phyloP scores from a whole-genome alignment of 306 rosid species.

The Cucurbita argyrosperma region DNA sequence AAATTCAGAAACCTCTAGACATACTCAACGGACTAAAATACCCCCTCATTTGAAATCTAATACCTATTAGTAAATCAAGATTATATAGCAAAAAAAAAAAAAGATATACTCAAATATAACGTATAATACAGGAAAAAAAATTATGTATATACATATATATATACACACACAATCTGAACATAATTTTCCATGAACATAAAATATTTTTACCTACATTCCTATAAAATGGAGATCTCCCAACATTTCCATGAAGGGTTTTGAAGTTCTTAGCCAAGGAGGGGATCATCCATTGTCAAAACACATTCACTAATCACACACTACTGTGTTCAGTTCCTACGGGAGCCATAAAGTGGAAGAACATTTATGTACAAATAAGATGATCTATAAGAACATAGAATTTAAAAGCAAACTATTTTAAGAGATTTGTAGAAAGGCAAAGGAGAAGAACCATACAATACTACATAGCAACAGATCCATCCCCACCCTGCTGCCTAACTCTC shows the following conservation, averaged over 20 bases:
- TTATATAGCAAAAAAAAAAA: no score
- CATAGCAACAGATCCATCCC: slow-evolving; percentile 22
- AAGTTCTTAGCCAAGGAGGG: not conserved
- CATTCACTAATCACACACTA: not conserved
- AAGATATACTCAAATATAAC: no score
- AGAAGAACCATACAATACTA: not conserved
- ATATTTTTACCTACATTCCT: not conserved
- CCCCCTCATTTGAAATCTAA: no score
- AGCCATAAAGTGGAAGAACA: not conserved
- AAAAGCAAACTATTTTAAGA: not conserved
- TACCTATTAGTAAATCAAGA: no score
- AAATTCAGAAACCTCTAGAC: no score
- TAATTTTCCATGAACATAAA: not conserved
- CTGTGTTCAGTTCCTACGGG: not conserved
- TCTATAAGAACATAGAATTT: not conserved
- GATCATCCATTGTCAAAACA: not conserved
- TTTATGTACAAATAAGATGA: not conserved
- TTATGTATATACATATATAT: no score
- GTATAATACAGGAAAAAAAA: no score
- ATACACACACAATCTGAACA: no score
- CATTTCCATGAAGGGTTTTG: not conserved
- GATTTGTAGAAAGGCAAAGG: not conserved
- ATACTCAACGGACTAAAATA: no score
- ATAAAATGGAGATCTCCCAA: not conserved
- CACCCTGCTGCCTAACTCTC: slow-evolving; percentile 40